phyloP scores from a whole-genome alignment of 228 moss, liverwort and hornwort genomes.

The Sphagnum fallax region DNA sequence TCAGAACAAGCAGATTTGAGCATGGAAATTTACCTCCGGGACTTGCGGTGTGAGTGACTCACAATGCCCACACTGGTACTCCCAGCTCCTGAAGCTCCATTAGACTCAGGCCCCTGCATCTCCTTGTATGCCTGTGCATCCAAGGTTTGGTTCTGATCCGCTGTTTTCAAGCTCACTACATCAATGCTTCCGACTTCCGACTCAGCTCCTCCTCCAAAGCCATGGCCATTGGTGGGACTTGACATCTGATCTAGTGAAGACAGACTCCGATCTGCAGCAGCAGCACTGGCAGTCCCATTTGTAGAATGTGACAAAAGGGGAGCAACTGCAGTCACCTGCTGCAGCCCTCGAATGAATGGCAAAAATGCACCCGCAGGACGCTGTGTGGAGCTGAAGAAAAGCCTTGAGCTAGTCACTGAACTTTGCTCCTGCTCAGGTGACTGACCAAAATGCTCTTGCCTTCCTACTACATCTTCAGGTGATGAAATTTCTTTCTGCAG shows the following conservation, averaged over 20 bases:
- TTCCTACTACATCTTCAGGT: not conserved
- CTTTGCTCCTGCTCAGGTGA: conserved; percentile 42
- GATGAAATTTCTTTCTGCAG: no score
- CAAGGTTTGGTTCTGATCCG: conserved; percentile 9
- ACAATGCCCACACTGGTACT: conserved; percentile 33
- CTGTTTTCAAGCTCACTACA: conserved; percentile 15
- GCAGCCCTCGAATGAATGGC: conserved; percentile 47
- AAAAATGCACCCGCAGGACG: conserved; percentile 56
- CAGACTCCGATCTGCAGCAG: conserved; percentile 49
- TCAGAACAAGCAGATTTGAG: no score
- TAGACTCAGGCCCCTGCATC: conserved; percentile 11
- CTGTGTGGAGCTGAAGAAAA: conserved; percentile 47
- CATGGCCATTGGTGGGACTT: conserved; percentile 17
- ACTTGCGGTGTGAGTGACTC: conserved; percentile 70
- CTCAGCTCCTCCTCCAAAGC: conserved; percentile 25
- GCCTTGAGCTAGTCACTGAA: conserved; percentile 46
- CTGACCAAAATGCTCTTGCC: not conserved
- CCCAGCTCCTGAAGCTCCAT: conserved; percentile 20
- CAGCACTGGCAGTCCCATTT: conserved; percentile 18
- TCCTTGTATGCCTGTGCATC: conserved; percentile 11
- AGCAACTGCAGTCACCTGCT: not conserved
- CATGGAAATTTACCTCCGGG: conserved; percentile 39
- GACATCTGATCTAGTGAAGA: conserved; percentile 51
- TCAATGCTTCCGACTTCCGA: conserved; percentile 68
- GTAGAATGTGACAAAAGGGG: conserved; percentile 31